Conservation (phyloP, 257 asterid genomes). For the Gentiana straminea region DNA sequence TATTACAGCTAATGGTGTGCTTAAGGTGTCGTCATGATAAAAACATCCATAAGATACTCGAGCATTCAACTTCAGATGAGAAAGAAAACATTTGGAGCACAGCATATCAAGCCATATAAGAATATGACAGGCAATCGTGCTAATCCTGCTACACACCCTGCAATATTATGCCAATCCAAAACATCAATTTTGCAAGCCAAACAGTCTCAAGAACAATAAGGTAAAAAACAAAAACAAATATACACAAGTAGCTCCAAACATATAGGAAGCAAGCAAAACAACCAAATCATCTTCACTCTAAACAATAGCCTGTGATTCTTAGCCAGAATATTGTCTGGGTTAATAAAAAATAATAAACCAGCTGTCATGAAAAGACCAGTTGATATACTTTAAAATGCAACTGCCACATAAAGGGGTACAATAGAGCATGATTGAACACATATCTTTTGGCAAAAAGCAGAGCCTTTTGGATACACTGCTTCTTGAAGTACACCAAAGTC, state of each 20-base stretch:
- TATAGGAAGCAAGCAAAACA: conserved; percentile 11
- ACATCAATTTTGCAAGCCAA: conserved; percentile 69
- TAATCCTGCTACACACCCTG: conserved; percentile 98
- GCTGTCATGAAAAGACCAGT: no score
- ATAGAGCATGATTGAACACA: background rate
- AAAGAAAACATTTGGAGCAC: conserved; percentile 90
- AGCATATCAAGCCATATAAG: conserved; percentile 99
- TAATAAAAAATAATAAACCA: background rate
- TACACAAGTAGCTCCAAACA: conserved; percentile 15
- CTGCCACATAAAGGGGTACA: background rate
- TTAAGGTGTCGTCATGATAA: conserved; percentile 60
- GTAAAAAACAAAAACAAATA: conserved; percentile 19
- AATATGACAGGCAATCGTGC: conserved; percentile 90
- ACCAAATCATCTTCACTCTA: conserved; percentile 9
- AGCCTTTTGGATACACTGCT: background rate
- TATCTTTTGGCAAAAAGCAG: background rate
- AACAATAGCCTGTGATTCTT: conserved; percentile 10
- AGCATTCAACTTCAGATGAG: conserved; percentile 71
- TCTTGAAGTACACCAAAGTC: background rate
- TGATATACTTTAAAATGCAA: background rate
- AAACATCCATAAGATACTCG: conserved; percentile 36
- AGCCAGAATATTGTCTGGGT: conserved; percentile 9
- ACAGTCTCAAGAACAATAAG: conserved; percentile 25
- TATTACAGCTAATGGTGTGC: conserved; percentile 46
- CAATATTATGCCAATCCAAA: conserved; percentile 97